Base-by-base conservation (phyloP, 2,329 filamentous ascomycete species). In the Ceratocystiopsis brevicomis region DNA sequence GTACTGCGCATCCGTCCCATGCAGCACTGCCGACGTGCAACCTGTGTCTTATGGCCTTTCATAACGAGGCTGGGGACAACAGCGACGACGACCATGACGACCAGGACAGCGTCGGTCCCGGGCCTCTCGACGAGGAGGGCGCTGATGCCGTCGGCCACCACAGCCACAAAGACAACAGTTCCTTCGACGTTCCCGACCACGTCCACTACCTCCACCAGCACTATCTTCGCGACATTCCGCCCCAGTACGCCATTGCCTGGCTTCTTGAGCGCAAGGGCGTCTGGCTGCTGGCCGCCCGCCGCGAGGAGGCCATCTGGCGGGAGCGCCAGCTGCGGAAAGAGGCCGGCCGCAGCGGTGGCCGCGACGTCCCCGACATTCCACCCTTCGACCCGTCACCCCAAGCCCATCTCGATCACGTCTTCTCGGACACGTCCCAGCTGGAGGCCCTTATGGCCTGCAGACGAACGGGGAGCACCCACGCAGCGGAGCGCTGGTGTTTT, bases 201-300 rank as follows among this genome's bases (percentile, higher is more conserved):
- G 18, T 11, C 10, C 46, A 46, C 37, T n/a, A 37, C 38, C 17
- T 46, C 32, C 39, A 47, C 38, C 48, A 49, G 30, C 17, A 39
- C 8, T 44, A 42, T 30, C 30, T 42, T 21, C 33, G 30, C 32
- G 35, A 36, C 19, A 30, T 43, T 14, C 34, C 35, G 6, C 30
- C 44, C 4, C 3, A 19, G 3, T 16, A 19, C 18, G 15, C 13
- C 9, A 17, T 40, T n/a, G 39, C 37, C 17, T 46, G 48, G 48
- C 40, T 51, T 38, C n/a, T 40, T 33, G 36, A 39, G 16, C 41
- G 41, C 33, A 46, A 47, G 41, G 37, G 39, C 17, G 48, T 43
- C 39, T 51, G 49, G 49, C 44, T 51, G 38, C 42, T 48, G 6
- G 30, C 48, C 1, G 45, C 45, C 6, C 41, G 40, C 11, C 46